Percentiles rank a stretch among this genome's conserved stretches.
Conservation (phyloP, 306 rosid species). For the Macrotyloma uniflorum region DNA sequence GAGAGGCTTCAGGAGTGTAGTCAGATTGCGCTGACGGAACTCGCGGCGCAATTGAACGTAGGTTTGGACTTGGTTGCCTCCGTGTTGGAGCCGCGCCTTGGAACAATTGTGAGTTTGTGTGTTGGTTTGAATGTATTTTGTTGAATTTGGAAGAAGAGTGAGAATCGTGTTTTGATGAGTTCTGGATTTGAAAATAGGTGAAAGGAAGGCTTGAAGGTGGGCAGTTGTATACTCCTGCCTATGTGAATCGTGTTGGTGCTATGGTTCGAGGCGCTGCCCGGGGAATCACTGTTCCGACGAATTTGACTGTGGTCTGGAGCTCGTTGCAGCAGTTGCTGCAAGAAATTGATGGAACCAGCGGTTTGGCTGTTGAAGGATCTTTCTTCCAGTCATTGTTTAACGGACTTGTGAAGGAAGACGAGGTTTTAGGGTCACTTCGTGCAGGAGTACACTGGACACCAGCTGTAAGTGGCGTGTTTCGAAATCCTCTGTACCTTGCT, state of each 20-base stretch:
- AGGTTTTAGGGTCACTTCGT: constrained; percentile 87
- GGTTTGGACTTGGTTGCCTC: constrained; percentile 82
- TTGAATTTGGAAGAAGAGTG: constrained; percentile 25
- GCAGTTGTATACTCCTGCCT: constrained; percentile 95
- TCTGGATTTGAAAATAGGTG: constrained; percentile 57
- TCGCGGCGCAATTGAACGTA: constrained; percentile 82
- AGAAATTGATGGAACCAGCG: constrained; percentile 83
- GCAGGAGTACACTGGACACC: constrained; percentile 99
- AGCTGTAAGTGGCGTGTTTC: constrained; percentile 65
- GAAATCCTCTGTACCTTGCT: constrained; percentile 13
- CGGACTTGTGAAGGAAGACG: constrained; percentile 79
- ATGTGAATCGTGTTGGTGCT: constrained; percentile 85
- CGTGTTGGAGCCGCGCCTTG: constrained; percentile 84
- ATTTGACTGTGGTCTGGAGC: constrained; percentile 79
- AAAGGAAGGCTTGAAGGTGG: constrained; percentile 99
- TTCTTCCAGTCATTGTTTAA: constrained; percentile 90
- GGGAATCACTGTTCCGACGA: constrained; percentile 79
- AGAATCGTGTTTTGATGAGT: constrained; percentile 5
- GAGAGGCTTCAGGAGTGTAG: constrained; percentile 98
- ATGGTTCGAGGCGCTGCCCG: constrained; percentile 97
- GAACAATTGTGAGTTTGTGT: constrained; percentile 62
- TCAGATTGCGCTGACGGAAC: constrained; percentile 88
- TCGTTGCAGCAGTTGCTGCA: constrained; percentile 81
- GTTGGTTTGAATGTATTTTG: constrained; percentile 25
- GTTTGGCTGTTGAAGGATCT: constrained; percentile 83